Percentiles rank a stretch among this genome's conserved stretches.
These are phyloP conservation scores for Oleoguttula mirabilis DNA, from an alignment of 495 filamentous ascomycete species.

Conservation along the genomic window DNA sequence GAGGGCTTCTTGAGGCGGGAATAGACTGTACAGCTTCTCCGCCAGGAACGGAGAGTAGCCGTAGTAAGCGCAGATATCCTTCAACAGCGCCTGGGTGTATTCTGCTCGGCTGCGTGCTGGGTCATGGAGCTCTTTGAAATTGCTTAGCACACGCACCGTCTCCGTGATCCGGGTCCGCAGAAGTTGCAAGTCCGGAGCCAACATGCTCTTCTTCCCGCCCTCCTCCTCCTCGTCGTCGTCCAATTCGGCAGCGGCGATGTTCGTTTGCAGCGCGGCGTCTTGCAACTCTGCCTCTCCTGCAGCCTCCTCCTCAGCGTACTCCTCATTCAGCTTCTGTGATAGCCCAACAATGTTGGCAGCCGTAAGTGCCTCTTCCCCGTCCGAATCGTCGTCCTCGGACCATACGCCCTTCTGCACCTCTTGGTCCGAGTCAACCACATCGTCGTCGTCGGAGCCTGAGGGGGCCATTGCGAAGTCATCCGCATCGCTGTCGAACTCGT, in stretches of 20 bases:
- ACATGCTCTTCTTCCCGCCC: constrained; percentile 37
- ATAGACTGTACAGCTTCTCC: constrained; percentile 79
- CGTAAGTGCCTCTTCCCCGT: constrained; percentile 81
- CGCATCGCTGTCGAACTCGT: constrained; percentile 35
- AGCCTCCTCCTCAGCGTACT: constrained; percentile 55
- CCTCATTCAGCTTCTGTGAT: constrained; percentile 64
- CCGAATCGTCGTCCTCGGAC: constrained; percentile 84
- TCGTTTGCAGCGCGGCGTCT: constrained; percentile 84
- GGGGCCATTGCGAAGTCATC: constrained; percentile 30
- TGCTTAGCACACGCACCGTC: constrained; percentile 77
- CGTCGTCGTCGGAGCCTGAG: constrained; percentile 58
- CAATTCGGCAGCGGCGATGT: constrained; percentile 74
- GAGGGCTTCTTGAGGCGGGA: constrained; percentile 87
- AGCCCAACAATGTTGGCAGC: constrained; percentile 94
- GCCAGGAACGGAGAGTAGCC: constrained; percentile 76
- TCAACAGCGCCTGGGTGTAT: constrained; percentile 72
- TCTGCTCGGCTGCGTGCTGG: constrained; percentile 70
- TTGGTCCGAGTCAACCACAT: constrained; percentile 29
- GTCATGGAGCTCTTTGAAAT: constrained; percentile 68
- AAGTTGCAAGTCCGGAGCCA: constrained; percentile 82
- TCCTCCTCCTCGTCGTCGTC: constrained; percentile 43
- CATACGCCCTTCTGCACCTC: constrained; percentile 51
- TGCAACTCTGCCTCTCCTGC: constrained; percentile 71
- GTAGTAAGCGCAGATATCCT: constrained; percentile 90
- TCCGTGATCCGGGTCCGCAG: constrained; percentile 86